Evolutionary conservation across 1,284 basidiomycete species (phyloP).

Genomic region (Apiotrichum veenhuisii): DNA sequence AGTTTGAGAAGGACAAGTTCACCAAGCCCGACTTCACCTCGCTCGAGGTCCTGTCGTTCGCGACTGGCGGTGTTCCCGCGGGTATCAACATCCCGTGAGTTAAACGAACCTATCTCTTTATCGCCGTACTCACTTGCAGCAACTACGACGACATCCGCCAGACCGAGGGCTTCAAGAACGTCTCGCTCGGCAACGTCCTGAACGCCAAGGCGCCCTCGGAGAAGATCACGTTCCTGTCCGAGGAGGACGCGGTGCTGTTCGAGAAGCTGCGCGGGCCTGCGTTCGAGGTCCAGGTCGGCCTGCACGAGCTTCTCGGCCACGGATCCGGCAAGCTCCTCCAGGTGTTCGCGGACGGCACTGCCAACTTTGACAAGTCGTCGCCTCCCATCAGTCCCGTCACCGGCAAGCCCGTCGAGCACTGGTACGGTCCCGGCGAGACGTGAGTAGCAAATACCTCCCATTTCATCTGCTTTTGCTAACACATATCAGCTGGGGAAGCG

Average conservation of each 20-base stretch:
- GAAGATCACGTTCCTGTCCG: constrained; percentile 21
- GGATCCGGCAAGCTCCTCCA: constrained; percentile 20
- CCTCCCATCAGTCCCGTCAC: constrained; percentile 18
- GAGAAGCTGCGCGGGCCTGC: constrained; percentile 17
- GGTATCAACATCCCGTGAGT: constrained; percentile 9
- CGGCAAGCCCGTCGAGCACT: constrained; percentile 16
- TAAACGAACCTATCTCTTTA: neutral
- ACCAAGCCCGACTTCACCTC: constrained; percentile 74
- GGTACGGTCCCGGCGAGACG: constrained; percentile 21
- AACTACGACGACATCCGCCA: constrained; percentile 18
- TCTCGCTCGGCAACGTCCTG: constrained; percentile 20
- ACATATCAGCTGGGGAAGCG: constrained; percentile 11
- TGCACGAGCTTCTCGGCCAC: constrained; percentile 24
- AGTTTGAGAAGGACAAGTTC: constrained; percentile 68
- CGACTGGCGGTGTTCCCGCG: constrained; percentile 19
- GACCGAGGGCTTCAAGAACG: constrained; percentile 21
- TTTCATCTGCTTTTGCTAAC: too few relatives aligned
- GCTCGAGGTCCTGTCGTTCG: constrained; percentile 28
- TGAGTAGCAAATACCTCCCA: too few relatives aligned
- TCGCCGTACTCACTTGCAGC: neutral
- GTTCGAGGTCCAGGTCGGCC: constrained; percentile 23
- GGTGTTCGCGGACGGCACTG: constrained; percentile 12
- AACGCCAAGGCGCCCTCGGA: constrained; percentile 22
- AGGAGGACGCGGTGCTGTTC: constrained; percentile 14
- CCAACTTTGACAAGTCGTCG: constrained; percentile 18